Base-by-base conservation (phyloP, 345 rosid species). In the Balakata baccata region DNA sequence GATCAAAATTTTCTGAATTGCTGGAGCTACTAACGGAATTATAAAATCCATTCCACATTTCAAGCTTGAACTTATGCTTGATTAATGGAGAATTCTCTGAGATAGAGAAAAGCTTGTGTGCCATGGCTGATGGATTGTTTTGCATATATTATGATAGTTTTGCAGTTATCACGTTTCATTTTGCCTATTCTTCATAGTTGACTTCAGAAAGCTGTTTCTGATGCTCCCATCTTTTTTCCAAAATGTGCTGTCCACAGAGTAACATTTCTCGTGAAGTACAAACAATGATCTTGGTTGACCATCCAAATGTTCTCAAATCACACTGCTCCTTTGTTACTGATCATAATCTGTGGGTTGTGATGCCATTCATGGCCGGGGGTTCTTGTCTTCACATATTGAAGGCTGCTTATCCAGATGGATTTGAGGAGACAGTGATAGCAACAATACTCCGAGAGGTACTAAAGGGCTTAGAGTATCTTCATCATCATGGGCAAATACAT, bases 361-460 rank as follows among this genome's bases (percentile, higher is more conserved):
- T 95, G 99, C 98, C 99, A 25, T 95, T 79, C 83, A 95, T 95
- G 98, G 78, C 99, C 56, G 99, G 99, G 46, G 99, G 99, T 29
- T 95, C 99, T 68, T 95, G 97, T 78, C 98, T 92, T 76, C 99
- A 95, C 79, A 92, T 95, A 52, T 70, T 95, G 74, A 95, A 95
- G 86, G 99, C 99, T 69, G 98, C 93, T 10, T 84, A 88, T 81
- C 88, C 98, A 47, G 97, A 92, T 77, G 99, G 98, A 54, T 95
- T 95, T 74, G 99, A 95, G 87, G 99, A 95, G 85, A 79, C 72
- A 38, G 90, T 87, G 73, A 95, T 95, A 70, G 98, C 99, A 5
- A 95, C 99, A 2, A 65, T 92, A 56, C 83, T 95, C 56, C 92
- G 93, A 61, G 99, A 95, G 79, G 85, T 90, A 1, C 81, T 95